Percentiles rank a stretch among this genome's conserved stretches.
phyloP scores from a whole-genome alignment of 345 rosid species.

The Cardiospermum halicacabum region DNA sequence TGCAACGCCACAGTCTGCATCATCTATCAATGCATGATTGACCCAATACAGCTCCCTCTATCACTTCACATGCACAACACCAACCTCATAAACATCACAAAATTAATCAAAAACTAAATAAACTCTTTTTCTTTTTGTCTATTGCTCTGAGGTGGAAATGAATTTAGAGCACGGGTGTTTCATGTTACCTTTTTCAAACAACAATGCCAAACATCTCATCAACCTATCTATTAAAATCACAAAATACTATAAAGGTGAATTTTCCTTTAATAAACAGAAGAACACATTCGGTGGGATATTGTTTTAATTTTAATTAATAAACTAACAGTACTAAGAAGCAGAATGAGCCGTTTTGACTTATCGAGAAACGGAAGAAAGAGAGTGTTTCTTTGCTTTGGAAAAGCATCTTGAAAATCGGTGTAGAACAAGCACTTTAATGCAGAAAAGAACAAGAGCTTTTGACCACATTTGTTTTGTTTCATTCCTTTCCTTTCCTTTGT shows the following conservation, averaged over 20 bases:
- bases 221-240: no score
- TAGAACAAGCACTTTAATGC: constrained; percentile 19
- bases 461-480: no score
- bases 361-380: background rate
- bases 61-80: constrained; percentile 28
- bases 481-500: no score
- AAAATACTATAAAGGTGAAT: no score
- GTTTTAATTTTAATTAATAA: no score
- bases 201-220: no score
- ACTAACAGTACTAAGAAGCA: no score
- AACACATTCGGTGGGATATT: no score
- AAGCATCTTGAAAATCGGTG: constrained; percentile 26
- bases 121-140: background rate
- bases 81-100: constrained; percentile 1
- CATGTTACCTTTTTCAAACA: constrained; percentile 30
- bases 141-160: constrained; percentile 17
- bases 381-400: constrained; percentile 21
- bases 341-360: background rate
- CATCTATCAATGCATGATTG: background rate
- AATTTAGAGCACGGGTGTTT: constrained; percentile 38
- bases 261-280: no score
- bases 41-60: constrained; percentile 2
- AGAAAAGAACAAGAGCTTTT: constrained; percentile 37
- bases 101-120: no score
- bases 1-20: constrained; percentile 8